Percentiles rank a stretch among this genome's conserved stretches.
These are phyloP conservation scores for Gentiana dahurica DNA, from an alignment of 257 asterid species.

Conservation along the genomic window DNA sequence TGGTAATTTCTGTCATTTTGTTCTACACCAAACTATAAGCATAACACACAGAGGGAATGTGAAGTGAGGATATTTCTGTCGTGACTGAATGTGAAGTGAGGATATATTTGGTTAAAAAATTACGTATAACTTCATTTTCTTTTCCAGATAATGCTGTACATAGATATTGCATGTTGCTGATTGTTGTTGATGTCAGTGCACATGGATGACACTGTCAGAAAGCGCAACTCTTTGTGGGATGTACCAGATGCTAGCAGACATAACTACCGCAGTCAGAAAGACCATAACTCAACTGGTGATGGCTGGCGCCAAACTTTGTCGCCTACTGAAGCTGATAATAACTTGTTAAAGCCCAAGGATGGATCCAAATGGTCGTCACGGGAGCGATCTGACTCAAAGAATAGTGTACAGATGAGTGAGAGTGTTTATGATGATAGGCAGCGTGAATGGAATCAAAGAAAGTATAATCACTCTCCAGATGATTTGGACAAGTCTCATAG, in stretches of 20 bases:
- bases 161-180: constrained; percentile 14
- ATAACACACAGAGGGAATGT: neutral
- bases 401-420: constrained; percentile 32
- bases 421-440: constrained; percentile 51
- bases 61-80: neutral
- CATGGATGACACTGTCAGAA: constrained; percentile 57
- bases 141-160: constrained; percentile 37
- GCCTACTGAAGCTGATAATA: constrained; percentile 25
- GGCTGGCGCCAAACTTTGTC: constrained; percentile 23
- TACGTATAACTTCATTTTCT: constrained; percentile 7
- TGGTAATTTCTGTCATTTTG: neutral
- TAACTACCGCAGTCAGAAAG: constrained; percentile 30
- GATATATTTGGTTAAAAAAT: neutral
- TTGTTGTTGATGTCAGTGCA: constrained; percentile 20
- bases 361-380: constrained; percentile 31
- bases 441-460: constrained; percentile 31
- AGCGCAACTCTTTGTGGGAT: constrained; percentile 61
- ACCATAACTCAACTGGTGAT: constrained; percentile 23
- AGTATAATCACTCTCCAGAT: constrained; percentile 31
- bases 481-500: constrained; percentile 38
- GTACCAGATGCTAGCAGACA: constrained; percentile 29
- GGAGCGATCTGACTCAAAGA: constrained; percentile 28
- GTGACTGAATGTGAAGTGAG: neutral
- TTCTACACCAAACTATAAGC: neutral
- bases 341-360: constrained; percentile 28